Evolutionary conservation across 139 green algal species (phyloP), one percentile per base, ranked within the genome.

Genomic region (Limnomonas spitsbergensis): DNA sequence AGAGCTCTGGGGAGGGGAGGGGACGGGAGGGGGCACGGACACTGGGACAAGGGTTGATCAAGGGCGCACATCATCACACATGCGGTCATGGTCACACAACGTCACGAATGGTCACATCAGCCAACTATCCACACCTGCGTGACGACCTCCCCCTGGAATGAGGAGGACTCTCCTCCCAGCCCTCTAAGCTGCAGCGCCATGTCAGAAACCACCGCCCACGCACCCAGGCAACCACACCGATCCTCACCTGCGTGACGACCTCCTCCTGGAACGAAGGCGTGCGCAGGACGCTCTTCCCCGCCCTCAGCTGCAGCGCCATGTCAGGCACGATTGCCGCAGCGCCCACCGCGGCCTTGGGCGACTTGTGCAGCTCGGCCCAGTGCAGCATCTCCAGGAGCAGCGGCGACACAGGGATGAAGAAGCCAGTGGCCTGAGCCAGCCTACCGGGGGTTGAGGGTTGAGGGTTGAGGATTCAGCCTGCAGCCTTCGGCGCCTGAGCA

Each of bases 341-440:
- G 36, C 66, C 79, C 2, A 66, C 80, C 2, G 71, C n/a, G 26
- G 40, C 38, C 69, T 37, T 82, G 37, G 86, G 86, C 4, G 81
- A 42, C 38, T 83, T 84, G 52, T 53, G 69, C 66, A 95, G 83
- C 53, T 89, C 90, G 1, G 77, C 69, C 89, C 90, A 96, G 47
- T 90, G 69, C 77, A 97, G 88, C 71, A 94, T 82, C 77, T 99
- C 95, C 75, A 98, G 83, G 53, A 97, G 87, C 37, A 95, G 67
- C 0, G 94, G 89, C 0, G 87, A 85, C 32, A 96, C 84, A 1
- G 95, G 95, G 2, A 97, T 82, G 80, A 92, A 96, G 36, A 89
- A 70, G 34, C 83, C 81, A 0, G 90, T 93, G 37, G 89, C 82
- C 2, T 73, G 68, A 39, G 68, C 68, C 42, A 78, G 52, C 73